These are phyloP conservation scores for Cymodocea nodosa DNA, from an alignment of 116 monocot species.

Conservation along the genomic window DNA sequence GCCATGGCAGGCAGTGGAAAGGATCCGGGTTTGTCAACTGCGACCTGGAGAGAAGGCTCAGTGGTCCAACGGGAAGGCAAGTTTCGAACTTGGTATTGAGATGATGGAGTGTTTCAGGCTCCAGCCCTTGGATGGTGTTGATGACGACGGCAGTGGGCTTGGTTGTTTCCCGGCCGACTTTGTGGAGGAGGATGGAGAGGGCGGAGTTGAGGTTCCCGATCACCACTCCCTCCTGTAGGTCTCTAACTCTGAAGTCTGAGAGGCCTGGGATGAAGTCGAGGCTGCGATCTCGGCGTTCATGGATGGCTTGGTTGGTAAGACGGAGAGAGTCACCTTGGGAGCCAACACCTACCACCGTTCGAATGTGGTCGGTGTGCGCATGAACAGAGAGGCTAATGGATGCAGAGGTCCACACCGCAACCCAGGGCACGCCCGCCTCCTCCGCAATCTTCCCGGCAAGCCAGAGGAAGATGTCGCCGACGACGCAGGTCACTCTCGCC, in stretches of 20 bases:
- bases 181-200: constrained; percentile 16
- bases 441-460: constrained; percentile 19
- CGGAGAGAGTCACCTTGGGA: constrained; percentile 8
- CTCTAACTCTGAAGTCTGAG: constrained; percentile 16
- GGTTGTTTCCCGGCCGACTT: constrained; percentile 7
- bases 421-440: constrained; percentile 19
- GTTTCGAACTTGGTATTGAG: constrained; percentile 11
- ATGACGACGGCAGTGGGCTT: constrained; percentile 14
- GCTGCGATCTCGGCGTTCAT: background rate
- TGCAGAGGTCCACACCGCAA: constrained; percentile 16
- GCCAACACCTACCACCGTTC: constrained; percentile 1
- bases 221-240: constrained; percentile 40
- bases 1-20: constrained; percentile 26
- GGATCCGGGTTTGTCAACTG: background rate
- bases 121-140: constrained; percentile 37
- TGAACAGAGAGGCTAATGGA: constrained; percentile 13
- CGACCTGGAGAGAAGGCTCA: constrained; percentile 13
- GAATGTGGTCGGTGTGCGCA: constrained; percentile 13
- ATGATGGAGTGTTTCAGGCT: constrained; percentile 10
- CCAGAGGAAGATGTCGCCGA: constrained; percentile 24
- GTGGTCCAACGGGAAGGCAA: constrained; percentile 21
- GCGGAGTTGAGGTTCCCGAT: constrained; percentile 16
- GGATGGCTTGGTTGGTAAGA: too few species aligned
- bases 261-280: constrained; percentile 28
- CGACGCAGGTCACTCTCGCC: constrained; percentile 11